Evolutionary conservation across 2,329 filamentous ascomycete species (phyloP), one percentile per base, ranked within the genome.

Genomic region (Alternaria conjuncta): DNA sequence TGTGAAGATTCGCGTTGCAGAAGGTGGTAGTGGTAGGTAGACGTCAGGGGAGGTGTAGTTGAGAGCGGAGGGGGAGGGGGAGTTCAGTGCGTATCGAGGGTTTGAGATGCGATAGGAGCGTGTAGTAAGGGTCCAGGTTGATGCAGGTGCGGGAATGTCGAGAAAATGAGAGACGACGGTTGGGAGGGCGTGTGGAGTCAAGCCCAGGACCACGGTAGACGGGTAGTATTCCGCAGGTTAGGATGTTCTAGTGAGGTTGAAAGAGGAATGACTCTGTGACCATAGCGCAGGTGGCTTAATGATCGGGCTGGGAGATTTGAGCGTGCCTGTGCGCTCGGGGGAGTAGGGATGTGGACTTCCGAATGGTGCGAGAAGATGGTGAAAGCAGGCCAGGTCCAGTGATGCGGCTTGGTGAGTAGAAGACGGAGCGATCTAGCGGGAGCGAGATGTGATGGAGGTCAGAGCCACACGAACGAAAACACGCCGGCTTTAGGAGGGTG

Each of bases 191-290:
- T 79, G 75, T 79, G 77, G 77, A 77, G 75, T 76, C 68, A 71
- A 71, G 74, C 77, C 79, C 79, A 78, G 78, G 73, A 74, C 75
- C 74, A 80, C 78, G 79, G 79, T 81, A 79, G 75, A 72, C 77
- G 78, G 78, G 75, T 78, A 74, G 73, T 75, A 71, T 79, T 75
- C 76, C 78, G 78, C 73, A 71, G 71, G 65, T 72, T 74, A 74
- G 75, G 74, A 72, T 71, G 71, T 76, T 79, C 77, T 80, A 79
- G 78, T 76, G 72, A 72, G 73, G 69, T 73, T 73, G 68, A 73
- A 76, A 76, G 73, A 77, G 77, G 77, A 76, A 75, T 76, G 77
- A 78, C 64, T 75, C 64, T 64, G 71, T 79, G 77, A 78, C 67
- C 77, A 79, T 79, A 79, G 76, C 77, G 74, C 60, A 63, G 53